phyloP scores from a whole-genome alignment of 352 stramenopile genomes.

The Thraustochytrium striatum region DNA sequence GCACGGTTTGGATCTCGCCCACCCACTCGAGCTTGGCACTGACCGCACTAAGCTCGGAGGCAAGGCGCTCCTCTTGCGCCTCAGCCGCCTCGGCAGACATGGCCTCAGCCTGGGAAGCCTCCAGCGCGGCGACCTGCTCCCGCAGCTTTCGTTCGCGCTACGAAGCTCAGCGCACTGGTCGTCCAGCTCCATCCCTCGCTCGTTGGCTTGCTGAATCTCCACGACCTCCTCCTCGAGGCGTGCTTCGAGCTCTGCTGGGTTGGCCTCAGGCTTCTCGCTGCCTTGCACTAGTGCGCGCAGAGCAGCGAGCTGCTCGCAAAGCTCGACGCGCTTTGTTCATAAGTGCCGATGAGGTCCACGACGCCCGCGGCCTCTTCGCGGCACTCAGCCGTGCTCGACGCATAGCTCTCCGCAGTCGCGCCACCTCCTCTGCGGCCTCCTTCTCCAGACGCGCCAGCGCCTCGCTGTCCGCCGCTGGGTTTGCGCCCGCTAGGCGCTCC shows the following conservation, averaged over 20 bases:
- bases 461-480: neutral
- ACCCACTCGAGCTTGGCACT: conserved; percentile 36
- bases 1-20: neutral
- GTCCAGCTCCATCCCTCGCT: conserved; percentile 5
- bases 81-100: neutral
- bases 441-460: neutral
- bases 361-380: too few relatives aligned
- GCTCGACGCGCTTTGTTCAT: neutral
- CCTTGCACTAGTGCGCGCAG: neutral
- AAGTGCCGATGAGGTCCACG: too few relatives aligned
- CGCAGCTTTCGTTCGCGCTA: neutral
- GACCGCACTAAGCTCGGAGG: neutral
- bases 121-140: neutral
- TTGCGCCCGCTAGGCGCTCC: conserved; percentile 2
- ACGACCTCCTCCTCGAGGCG: conserved; percentile 11
- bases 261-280: neutral
- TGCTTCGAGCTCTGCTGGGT: neutral
- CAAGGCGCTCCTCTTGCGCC: neutral
- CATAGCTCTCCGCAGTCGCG: neutral
- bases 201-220: conserved; percentile 16
- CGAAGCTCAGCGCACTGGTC: neutral
- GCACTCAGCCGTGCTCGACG: too few relatives aligned
- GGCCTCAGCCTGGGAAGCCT: neutral
- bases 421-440: neutral
- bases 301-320: neutral